Percentiles rank a stretch among this genome's conserved stretches.
Conservation (phyloP, 306 rosid genomes). For the Luffa aegyptiaca region DNA sequence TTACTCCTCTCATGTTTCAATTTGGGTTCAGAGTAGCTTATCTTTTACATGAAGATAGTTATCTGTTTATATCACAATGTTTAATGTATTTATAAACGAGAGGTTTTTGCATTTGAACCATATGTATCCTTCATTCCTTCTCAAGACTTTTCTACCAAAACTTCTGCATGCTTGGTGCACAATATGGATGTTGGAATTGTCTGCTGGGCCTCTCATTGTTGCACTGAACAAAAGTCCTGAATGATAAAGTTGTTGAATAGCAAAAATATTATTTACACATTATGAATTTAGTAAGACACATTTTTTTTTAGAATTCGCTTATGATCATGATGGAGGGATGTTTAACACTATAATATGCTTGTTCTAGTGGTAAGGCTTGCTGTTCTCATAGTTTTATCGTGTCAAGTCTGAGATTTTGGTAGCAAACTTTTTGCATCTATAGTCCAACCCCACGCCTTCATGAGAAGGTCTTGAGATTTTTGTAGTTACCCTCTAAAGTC, state of each 20-base stretch:
- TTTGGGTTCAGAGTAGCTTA: background rate
- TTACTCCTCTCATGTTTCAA: background rate
- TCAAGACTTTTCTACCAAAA: background rate
- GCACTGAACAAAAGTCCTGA: background rate
- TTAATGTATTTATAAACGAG: background rate
- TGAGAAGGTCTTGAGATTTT: background rate
- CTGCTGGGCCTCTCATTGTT: background rate
- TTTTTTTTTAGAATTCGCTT: background rate
- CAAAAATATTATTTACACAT: background rate
- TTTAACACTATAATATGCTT: background rate
- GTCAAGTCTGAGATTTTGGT: background rate
- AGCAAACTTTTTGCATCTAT: background rate
- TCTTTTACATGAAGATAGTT: background rate
- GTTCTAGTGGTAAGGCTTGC: background rate
- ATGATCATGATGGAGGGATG: background rate
- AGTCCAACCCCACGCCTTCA: background rate
- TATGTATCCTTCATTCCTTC: background rate
- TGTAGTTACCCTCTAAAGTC: background rate
- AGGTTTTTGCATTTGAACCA: background rate
- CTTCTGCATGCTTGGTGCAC: background rate
- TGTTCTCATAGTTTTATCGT: background rate
- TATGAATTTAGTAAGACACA: background rate
- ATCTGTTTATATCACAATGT: background rate
- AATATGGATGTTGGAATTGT: background rate
- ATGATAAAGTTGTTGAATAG: background rate